phyloP scores from a whole-genome alignment of 1,284 basidiomycete species.

The Naganishia cerealis region DNA sequence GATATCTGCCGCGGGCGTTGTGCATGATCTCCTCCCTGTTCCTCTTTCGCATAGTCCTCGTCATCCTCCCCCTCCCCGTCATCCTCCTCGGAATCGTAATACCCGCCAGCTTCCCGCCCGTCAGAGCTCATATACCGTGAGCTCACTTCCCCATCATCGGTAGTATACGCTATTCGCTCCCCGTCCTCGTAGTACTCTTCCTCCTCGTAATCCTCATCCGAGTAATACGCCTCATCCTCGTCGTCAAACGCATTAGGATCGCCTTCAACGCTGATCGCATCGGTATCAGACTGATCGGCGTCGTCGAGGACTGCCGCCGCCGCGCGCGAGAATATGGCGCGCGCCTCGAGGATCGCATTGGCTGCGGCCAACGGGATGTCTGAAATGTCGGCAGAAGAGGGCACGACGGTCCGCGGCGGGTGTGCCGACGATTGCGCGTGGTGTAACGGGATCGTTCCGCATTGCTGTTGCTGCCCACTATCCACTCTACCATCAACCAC shows the following conservation, averaged over 20 bases:
- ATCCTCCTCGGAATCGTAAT: conserved; percentile 23
- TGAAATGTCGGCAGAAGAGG: not conserved
- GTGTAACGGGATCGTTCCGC: not conserved
- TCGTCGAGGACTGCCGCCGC: conserved; percentile 16
- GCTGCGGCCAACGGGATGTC: conserved; percentile 4
- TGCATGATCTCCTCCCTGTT: not conserved
- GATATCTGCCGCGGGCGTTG: not conserved
- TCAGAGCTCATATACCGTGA: not conserved
- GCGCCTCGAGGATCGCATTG: conserved; percentile 11
- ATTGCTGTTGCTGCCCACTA: not conserved
- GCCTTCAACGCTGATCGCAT: conserved; percentile 20
- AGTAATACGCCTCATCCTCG: conserved; percentile 23
- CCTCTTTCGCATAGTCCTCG: conserved; percentile 9
- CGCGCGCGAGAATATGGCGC: not conserved
- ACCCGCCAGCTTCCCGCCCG: conserved; percentile 19
- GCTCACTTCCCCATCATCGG: conserved; percentile 13
- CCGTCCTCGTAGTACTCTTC: conserved; percentile 30
- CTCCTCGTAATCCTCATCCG: conserved; percentile 28
- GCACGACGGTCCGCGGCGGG: not conserved
- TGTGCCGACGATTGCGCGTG: not conserved
- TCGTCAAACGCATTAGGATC: conserved; percentile 26
- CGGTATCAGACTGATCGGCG: conserved; percentile 17
- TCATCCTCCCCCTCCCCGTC: conserved; percentile 27
- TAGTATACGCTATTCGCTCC: conserved; percentile 11
- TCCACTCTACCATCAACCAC: not conserved